Base-by-base conservation (phyloP, 768 basidiomycete genomes). In the Austroboletus eburneus region DNA sequence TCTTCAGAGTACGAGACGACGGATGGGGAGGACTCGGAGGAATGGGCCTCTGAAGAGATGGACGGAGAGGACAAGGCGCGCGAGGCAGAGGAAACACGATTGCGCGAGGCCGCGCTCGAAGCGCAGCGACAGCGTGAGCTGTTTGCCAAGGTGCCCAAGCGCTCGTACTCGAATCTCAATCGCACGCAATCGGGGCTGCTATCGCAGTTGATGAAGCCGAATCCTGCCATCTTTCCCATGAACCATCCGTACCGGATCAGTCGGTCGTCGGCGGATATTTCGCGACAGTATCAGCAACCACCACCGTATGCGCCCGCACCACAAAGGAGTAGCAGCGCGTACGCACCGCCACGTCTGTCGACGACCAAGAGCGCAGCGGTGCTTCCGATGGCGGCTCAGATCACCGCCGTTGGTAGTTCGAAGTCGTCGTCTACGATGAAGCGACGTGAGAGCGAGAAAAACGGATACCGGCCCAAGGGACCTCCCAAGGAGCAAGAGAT, bases 201-300 rank as follows among this genome's bases (percentile, higher is more conserved):
- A 44, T 78, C 78, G 22, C 79, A 79, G 62, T 66, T 91, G 35
- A 73, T 91, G 72, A 83, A 89, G 52, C 88, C 87, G 1, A 77
- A 84, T 57, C 81, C 83, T 17, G 58, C 69, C 12, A 68, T 80
- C 24, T 76, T 86, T 57, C 82, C 83, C 5, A 62, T 65, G 1
- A 74, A 69, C 33, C 83, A 83, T 61, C 78, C 82, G 2, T 83
- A 80, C 64, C 71, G 78, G 49, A 64, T 71, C 14, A 78, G 70
- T 16, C 75, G 72, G 46, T 73, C 74, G 8, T 66, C 68, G 16
- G 74, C 77, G 17, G 76, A 81, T 54, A 70, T 84, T 35, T 39
- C 55, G 9, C 55, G 45, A 40, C 66, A 62, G 47, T 57, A 56
- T 40, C 54, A 57, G 35, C 47, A 45, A 13, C 50, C 44, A 36